These are phyloP conservation scores for Hordeum pubiflorum DNA, from an alignment of 202 grass and related monocot species.

Conservation along the genomic window DNA sequence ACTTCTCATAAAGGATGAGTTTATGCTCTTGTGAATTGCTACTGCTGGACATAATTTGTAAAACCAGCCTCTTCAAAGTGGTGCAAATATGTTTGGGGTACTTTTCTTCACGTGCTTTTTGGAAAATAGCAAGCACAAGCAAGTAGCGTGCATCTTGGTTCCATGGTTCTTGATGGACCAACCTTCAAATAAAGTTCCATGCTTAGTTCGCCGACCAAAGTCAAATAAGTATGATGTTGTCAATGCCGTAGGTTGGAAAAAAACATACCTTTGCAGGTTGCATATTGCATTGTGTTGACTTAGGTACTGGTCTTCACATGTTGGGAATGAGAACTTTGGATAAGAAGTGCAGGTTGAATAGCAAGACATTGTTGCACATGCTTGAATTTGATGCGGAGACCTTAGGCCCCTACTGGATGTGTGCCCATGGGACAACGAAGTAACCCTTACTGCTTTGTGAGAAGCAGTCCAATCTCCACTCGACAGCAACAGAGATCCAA, in stretches of 20 bases:
- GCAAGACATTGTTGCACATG: slow-evolving; percentile 68
- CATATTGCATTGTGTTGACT: slow-evolving; percentile 36
- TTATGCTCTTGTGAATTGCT: slow-evolving; percentile 33
- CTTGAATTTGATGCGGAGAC: slow-evolving; percentile 64
- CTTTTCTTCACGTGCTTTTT: slow-evolving; percentile 78
- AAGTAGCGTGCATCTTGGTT: slow-evolving; percentile 66
- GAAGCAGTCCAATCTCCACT: slow-evolving; percentile 68
- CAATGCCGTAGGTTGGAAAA: slow-evolving; percentile 25
- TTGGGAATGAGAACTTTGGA: slow-evolving; percentile 80
- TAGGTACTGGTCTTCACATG: slow-evolving; percentile 49
- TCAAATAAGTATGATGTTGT: not conserved
- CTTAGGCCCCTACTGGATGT: slow-evolving; percentile 40
- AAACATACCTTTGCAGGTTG: slow-evolving; percentile 64
- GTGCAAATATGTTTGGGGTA: slow-evolving; percentile 51
- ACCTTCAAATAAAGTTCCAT: slow-evolving; percentile 32
- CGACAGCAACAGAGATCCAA: slow-evolving; percentile 70
- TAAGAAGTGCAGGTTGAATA: slow-evolving; percentile 46
- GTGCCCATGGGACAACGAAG: slow-evolving; percentile 39
- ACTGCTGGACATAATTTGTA: slow-evolving; percentile 48
- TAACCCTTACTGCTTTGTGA: slow-evolving; percentile 69
- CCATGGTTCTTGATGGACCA: slow-evolving; percentile 83
- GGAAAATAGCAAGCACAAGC: slow-evolving; percentile 63
- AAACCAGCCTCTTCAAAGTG: slow-evolving; percentile 56
- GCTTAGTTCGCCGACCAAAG: slow-evolving; percentile 12
- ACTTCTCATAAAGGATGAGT: slow-evolving; percentile 39